Evolutionary conservation across 2,329 filamentous ascomycete species (phyloP).

Genomic region (Aspergillus caelatus): DNA sequence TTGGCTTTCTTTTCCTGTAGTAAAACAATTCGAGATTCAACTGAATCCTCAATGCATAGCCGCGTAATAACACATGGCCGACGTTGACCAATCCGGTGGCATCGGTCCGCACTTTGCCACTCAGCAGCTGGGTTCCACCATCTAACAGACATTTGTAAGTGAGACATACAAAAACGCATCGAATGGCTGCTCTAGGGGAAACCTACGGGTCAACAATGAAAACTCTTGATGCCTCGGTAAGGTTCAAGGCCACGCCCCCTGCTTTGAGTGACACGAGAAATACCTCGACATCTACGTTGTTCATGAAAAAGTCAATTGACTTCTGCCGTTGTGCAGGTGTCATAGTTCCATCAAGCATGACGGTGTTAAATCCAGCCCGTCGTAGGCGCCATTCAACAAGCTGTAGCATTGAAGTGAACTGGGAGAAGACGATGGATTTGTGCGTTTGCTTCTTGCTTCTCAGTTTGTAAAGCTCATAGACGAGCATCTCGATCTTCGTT

Average conservation of each 20-base stretch:
- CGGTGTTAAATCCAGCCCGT: slow-evolving; percentile 94
- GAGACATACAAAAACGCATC: slow-evolving; percentile 6
- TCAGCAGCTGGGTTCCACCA: slow-evolving; percentile 99
- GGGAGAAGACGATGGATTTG: slow-evolving; percentile 97
- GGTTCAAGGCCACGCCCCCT: slow-evolving; percentile 89
- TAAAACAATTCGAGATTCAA: slow-evolving; percentile 92
- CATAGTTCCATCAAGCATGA: slow-evolving; percentile 98
- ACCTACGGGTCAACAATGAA: slow-evolving; percentile 95
- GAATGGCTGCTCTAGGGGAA: neutral
- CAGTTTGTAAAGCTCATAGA: slow-evolving; percentile 90
- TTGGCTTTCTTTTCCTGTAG: slow-evolving; percentile 98
- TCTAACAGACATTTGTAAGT: slow-evolving; percentile 49
- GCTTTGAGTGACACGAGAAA: slow-evolving; percentile 96
- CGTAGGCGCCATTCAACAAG: slow-evolving; percentile 95
- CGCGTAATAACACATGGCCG: slow-evolving; percentile 93
- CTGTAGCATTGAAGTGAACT: slow-evolving; percentile 97
- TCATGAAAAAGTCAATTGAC: slow-evolving; percentile 97
- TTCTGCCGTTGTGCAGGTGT: slow-evolving; percentile 89
- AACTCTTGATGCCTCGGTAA: slow-evolving; percentile 91
- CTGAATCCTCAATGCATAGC: slow-evolving; percentile 93
- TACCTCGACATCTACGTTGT: slow-evolving; percentile 87
- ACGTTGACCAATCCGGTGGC: slow-evolving; percentile 92
- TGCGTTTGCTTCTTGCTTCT: slow-evolving; percentile 90
- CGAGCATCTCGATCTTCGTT: slow-evolving; percentile 94
- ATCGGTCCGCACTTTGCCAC: slow-evolving; percentile 95